Percentiles rank a stretch among this genome's conserved stretches.
Conservation (phyloP, 2,329 filamentous ascomycete genomes). For the Claviceps pazoutovae region DNA sequence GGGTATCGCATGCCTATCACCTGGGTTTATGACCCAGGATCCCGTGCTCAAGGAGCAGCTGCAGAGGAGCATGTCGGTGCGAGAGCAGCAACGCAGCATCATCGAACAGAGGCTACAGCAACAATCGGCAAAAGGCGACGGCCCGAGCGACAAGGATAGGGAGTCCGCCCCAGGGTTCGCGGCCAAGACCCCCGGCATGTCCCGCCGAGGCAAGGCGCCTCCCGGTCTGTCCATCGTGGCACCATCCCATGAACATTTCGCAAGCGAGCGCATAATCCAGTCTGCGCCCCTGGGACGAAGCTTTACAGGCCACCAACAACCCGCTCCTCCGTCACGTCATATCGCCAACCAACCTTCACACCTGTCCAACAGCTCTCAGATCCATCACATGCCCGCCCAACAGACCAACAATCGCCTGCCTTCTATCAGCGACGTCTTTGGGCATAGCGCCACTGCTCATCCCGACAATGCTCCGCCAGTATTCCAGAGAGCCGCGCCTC, state of each 20-base stretch:
- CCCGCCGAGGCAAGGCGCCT: conserved; percentile 64
- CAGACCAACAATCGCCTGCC: conserved; percentile 88
- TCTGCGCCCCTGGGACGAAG: conserved; percentile 90
- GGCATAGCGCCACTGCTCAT: conserved; percentile 56
- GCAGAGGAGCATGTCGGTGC: conserved; percentile 82
- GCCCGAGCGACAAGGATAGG: conserved; percentile 42
- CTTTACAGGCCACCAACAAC: conserved; percentile 79
- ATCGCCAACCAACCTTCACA: conserved; percentile 70
- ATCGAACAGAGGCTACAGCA: conserved; percentile 87
- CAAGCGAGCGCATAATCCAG: conserved; percentile 88
- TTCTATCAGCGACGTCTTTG: conserved; percentile 89
- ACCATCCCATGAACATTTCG: conserved; percentile 81
- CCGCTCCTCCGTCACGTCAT: conserved; percentile 63
- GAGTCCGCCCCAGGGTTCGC: conserved; percentile 33
- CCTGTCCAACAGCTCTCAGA: conserved; percentile 72
- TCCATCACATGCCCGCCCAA: conserved; percentile 75
- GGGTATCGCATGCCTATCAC: conserved; percentile 84
- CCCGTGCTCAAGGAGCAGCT: conserved; percentile 94
- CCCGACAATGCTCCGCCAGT: conserved; percentile 35
- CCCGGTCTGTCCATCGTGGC: conserved; percentile 90
- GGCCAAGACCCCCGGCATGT: conserved; percentile 60
- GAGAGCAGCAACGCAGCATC: conserved; percentile 86
- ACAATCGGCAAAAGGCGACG: conserved; percentile 67
- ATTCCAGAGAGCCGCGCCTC: conserved; percentile 50
- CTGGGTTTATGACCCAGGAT: conserved; percentile 90